A percentile compares a stretch with the other conserved stretches of the same genome.
These are phyloP conservation scores for Aspergillus hancockii DNA, from an alignment of 495 filamentous ascomycete genomes.

Conservation along the genomic window DNA sequence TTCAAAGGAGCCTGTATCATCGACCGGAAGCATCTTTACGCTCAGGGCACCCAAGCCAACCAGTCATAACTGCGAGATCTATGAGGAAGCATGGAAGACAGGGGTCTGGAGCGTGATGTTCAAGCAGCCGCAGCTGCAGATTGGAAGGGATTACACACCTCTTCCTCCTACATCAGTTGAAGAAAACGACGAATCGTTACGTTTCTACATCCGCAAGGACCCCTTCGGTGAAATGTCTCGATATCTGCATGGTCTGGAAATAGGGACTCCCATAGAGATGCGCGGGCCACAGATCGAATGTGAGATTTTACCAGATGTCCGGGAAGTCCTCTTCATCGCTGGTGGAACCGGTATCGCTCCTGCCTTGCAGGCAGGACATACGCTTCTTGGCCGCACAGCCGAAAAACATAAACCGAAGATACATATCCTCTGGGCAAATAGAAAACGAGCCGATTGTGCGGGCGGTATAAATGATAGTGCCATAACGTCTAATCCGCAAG, in stretches of 20 bases:
- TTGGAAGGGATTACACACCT: conserved; percentile 86
- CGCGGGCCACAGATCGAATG: conserved; percentile 78
- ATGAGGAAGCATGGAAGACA: conserved; percentile 53
- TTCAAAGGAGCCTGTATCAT: conserved; percentile 66
- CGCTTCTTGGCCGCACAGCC: conserved; percentile 45
- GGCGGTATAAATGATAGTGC: conserved; percentile 42
- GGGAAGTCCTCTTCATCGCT: conserved; percentile 76
- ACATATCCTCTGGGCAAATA: conserved; percentile 70
- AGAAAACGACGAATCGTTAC: conserved; percentile 43
- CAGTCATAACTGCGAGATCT: conserved; percentile 42
- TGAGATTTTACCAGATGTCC: conserved; percentile 54
- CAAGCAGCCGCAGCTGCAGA: conserved; percentile 90
- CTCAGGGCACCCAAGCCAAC: conserved; percentile 51
- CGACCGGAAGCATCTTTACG: conserved; percentile 74
- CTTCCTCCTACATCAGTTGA: conserved; percentile 55
- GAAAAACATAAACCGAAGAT: conserved; percentile 39
- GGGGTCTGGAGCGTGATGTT: conserved; percentile 87
- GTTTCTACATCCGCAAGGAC: conserved; percentile 57
- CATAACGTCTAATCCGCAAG: conserved; percentile 12
- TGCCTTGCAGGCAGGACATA: conserved; percentile 75
- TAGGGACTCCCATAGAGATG: conserved; percentile 66
- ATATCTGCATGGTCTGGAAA: conserved; percentile 64
- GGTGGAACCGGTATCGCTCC: conserved; percentile 94
- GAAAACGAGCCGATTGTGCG: conserved; percentile 57
- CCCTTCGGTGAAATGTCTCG: conserved; percentile 63